Conservation (phyloP, 441 rosid species). For the Corymbia calophylla region DNA sequence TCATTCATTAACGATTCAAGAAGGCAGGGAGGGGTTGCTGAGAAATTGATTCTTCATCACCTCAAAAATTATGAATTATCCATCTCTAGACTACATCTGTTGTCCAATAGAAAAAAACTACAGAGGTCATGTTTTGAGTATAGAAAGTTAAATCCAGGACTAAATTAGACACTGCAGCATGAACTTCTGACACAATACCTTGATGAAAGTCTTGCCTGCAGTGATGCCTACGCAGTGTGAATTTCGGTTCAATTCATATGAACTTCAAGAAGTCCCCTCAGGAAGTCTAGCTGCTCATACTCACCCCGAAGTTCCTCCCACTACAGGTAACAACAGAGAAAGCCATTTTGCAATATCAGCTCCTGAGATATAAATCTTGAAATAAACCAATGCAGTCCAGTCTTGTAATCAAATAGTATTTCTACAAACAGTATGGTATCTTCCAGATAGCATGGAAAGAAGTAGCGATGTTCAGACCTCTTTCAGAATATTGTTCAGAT, state of each 20-base stretch:
- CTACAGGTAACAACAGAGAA: conserved; percentile 19
- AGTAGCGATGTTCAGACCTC: neutral
- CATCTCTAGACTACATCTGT: neutral
- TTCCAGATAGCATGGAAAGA: neutral
- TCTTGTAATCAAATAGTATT: neutral
- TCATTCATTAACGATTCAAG: neutral
- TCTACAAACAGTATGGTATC: neutral
- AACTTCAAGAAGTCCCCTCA: conserved; percentile 56
- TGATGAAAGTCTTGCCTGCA: neutral
- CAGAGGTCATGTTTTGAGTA: neutral
- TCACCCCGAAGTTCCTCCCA: conserved; percentile 88
- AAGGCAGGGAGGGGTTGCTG: neutral
- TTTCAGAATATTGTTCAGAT: neutral
- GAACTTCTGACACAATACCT: neutral
- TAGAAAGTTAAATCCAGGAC: neutral
- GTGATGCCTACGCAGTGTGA: neutral
- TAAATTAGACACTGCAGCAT: neutral
- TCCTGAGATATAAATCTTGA: neutral
- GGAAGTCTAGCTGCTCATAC: conserved; percentile 64
- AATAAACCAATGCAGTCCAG: neutral
- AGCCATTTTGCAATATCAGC: neutral
- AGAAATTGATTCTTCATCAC: neutral
- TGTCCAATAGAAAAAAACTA: neutral
- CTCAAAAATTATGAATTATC: neutral
- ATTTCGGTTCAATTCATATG: neutral